phyloP scores from a whole-genome alignment of 257 asterid genomes.

The Ilex asprella region DNA sequence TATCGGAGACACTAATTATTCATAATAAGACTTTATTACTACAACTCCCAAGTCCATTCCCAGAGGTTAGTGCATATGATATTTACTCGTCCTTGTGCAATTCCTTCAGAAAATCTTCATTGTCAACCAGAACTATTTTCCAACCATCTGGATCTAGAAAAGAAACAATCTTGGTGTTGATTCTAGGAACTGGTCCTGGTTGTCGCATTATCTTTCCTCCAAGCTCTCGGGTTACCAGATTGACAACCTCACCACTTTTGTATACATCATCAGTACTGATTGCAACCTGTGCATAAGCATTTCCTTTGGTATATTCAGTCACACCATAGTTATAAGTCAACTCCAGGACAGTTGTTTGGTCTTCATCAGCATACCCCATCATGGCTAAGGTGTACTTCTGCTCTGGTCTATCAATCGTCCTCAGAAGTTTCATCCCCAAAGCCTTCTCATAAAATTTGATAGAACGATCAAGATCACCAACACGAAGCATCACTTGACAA shows the following conservation, averaged over 20 bases:
- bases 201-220: slow-evolving; percentile 92
- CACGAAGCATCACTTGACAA: slow-evolving; percentile 99
- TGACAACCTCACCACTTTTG: slow-evolving; percentile 88
- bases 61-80: too few relatives aligned
- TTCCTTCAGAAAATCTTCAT: slow-evolving; percentile 83
- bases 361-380: slow-evolving; percentile 20
- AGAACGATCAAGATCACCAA: slow-evolving; percentile 97
- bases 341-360: not conserved
- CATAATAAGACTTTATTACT: too few relatives aligned
- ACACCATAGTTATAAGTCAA: not conserved
- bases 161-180: slow-evolving; percentile 83
- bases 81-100: slow-evolving; percentile 39
- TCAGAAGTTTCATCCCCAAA: slow-evolving; percentile 76
- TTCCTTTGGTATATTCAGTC: not conserved
- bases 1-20: too few relatives aligned
- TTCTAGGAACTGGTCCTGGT: slow-evolving; percentile 86
- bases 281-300: slow-evolving; percentile 82
- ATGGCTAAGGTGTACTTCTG: slow-evolving; percentile 92
- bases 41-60: too few relatives aligned
- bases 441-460: slow-evolving; percentile 97
- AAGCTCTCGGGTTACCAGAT: slow-evolving; percentile 65
- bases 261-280: slow-evolving; percentile 81
- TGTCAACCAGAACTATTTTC: slow-evolving; percentile 94
- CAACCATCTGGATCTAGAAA: slow-evolving; percentile 98
- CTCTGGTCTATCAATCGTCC: slow-evolving; percentile 77